These are phyloP conservation scores for Cadophora malorum DNA, from an alignment of 2,329 filamentous ascomycete species.

Conservation along the genomic window DNA sequence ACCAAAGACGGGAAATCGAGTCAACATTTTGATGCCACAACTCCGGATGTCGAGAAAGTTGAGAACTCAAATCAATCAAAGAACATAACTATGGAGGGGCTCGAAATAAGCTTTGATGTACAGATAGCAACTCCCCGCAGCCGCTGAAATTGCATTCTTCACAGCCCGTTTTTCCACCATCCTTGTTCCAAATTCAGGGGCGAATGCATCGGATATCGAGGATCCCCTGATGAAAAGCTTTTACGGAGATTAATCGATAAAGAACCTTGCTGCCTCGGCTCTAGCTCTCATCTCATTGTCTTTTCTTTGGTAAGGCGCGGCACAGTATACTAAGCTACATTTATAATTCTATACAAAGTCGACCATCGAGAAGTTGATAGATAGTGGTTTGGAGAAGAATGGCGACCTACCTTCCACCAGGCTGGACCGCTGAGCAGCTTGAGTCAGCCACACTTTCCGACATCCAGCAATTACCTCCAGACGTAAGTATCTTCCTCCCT, in stretches of 20 bases:
- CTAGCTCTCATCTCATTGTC: not conserved
- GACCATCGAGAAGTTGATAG: too few relatives aligned
- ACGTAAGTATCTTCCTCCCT: slow-evolving; percentile 11
- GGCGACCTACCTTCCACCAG: slow-evolving; percentile 15
- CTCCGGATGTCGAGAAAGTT: slow-evolving; percentile 10
- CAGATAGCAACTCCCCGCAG: slow-evolving; percentile 7
- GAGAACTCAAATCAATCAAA: slow-evolving; percentile 8
- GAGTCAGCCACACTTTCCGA: slow-evolving; percentile 12
- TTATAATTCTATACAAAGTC: too few relatives aligned
- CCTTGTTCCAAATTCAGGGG: slow-evolving; percentile 11
- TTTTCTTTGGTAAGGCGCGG: too few relatives aligned
- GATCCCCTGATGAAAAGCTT: slow-evolving; percentile 13
- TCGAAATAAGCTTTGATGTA: slow-evolving; percentile 11
- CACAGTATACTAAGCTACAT: too few relatives aligned
- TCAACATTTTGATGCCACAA: slow-evolving; percentile 12
- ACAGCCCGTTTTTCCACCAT: slow-evolving; percentile 10
- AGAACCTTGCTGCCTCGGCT: slow-evolving; percentile 9
- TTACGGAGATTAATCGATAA: slow-evolving; percentile 13
- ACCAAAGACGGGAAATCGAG: slow-evolving; percentile 12
- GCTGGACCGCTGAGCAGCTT: slow-evolving; percentile 11
- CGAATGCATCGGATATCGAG: not conserved
- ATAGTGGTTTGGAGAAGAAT: slow-evolving; percentile 10
- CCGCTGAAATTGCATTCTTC: slow-evolving; percentile 10
- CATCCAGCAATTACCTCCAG: slow-evolving; percentile 18
- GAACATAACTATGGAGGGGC: slow-evolving; percentile 9